Evolutionary conservation across 129 eudicot genomes (phyloP), one percentile per base, ranked within the genome.

Genomic region (Pittosporum tobira): DNA sequence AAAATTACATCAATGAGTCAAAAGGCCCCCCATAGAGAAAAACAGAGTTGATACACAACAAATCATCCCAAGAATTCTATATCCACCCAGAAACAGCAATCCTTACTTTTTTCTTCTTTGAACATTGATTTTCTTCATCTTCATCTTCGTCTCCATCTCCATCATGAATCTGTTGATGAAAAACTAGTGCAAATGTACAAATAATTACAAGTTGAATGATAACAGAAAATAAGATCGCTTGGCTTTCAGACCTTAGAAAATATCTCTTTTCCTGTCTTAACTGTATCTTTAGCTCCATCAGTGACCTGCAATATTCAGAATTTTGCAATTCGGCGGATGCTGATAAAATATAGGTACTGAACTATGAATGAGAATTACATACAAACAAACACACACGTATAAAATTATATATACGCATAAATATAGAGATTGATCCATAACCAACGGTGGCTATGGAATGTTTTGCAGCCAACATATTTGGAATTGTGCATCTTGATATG

Each of bases 51-150:
- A 45, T 1, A 18, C 18, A 3, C 34, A 4, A 9, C 16, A 20
- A 6, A 19, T 10, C 23, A 34, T 22, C 18, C 3, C 14, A 63
- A 13, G 1, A 24, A 63, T 36, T 24, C 1, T 49, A 1, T 7
- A 43, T 10, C 10, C 40, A 24, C 20, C 0, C 15, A 13, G 18
- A 36, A 36, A 56, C 22, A 2, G 31, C 57, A 58, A 3, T 4
- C 20, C 18, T 56, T 59, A 75, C 77, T 79, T 73, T 76, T 28
- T 23, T 27, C 51, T 76, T 73, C 77, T 69, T 63, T 51, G 5
- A 12, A 3, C 16, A 31, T 24, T 51, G 64, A 20, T 72, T 52
- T 20, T 46, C 66, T 12, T 12, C n/a, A 5, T 56, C 71, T 12
- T 47, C 44, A n/a, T 31, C 44, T 27, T 42, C 71, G 19, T 40